A percentile compares a stretch with the other conserved stretches of the same genome.
phyloP scores from a whole-genome alignment of 2,329 filamentous ascomycete genomes.

The Exserohilum turcica region DNA sequence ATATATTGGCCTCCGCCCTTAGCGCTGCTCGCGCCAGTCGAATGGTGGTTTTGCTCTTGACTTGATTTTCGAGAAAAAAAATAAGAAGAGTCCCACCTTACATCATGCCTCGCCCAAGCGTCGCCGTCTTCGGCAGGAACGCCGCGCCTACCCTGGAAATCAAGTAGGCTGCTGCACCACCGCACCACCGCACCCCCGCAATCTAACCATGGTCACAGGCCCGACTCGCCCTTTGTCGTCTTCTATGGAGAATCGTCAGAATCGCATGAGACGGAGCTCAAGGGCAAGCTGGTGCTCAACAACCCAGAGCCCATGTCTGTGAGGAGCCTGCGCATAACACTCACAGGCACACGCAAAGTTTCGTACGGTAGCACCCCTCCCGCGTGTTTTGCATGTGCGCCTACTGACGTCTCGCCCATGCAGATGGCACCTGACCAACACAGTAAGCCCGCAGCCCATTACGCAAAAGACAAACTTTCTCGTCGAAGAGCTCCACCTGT shows the following conservation, averaged over 20 bases:
- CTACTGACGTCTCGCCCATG: conserved; percentile 18
- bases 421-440: conserved; percentile 47
- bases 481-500: conserved; percentile 52
- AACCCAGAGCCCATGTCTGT: conserved; percentile 56
- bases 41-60: conserved; percentile 13
- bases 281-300: conserved; percentile 54
- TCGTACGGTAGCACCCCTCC: conserved; percentile 39
- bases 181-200: conserved; percentile 5
- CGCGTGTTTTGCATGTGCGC: background rate
- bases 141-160: conserved; percentile 50
- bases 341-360: conserved; percentile 57
- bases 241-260: conserved; percentile 57
- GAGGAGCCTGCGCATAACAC: conserved; percentile 52
- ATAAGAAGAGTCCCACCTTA: background rate
- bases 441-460: conserved; percentile 50
- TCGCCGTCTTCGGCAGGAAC: conserved; percentile 44
- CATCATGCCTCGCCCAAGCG: conserved; percentile 43
- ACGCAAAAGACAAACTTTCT: conserved; percentile 55
- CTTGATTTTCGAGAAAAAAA: conserved; percentile 1
- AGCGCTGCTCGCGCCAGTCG: background rate
- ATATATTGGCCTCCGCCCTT: background rate
- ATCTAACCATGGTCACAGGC: conserved; percentile 35
- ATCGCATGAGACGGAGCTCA: conserved; percentile 52
- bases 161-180: conserved; percentile 40
- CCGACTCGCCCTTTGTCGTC: conserved; percentile 56